Percentiles rank a stretch among this genome's conserved stretches.
Conservation (phyloP, 2,329 filamentous ascomycete genomes). For the Penicillium sp. region DNA sequence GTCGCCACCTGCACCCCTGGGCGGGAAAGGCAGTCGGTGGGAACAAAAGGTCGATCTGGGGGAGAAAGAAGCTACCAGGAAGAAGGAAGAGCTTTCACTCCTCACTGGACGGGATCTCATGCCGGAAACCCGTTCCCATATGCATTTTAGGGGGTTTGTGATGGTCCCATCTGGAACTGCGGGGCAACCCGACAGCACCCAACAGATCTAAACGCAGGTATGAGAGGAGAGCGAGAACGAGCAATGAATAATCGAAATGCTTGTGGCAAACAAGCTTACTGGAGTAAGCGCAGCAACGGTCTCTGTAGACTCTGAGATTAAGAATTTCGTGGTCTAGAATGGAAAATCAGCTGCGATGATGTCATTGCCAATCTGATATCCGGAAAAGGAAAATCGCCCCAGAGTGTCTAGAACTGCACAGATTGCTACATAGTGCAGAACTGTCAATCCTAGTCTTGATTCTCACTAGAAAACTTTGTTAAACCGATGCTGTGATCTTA, state of each 20-base stretch:
- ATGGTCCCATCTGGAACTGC: not conserved
- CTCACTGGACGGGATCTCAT: not conserved
- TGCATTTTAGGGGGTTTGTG: not conserved
- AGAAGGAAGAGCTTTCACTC: not conserved
- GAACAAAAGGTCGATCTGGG: not conserved
- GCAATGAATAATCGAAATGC: too few species aligned
- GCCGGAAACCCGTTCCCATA: not conserved
- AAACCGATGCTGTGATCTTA: too few species aligned
- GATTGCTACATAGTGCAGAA: too few species aligned
- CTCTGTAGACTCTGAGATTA: not conserved
- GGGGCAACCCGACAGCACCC: too few species aligned
- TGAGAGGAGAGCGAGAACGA: too few species aligned
- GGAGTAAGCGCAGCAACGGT: too few species aligned
- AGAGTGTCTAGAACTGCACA: too few species aligned
- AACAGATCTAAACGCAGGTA: too few species aligned
- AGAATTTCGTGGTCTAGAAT: not conserved
- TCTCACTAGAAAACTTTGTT: too few species aligned
- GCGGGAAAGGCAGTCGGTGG: not conserved
- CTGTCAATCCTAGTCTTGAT: too few species aligned
- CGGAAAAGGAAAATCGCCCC: too few species aligned
- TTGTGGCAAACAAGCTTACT: not conserved
- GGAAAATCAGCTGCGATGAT: not conserved
- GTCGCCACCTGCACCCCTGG: not conserved
- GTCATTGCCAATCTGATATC: not conserved
- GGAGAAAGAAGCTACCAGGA: not conserved